Conservation (phyloP, 805 yeast genomes). For the Metschnikowia shivogae region DNA sequence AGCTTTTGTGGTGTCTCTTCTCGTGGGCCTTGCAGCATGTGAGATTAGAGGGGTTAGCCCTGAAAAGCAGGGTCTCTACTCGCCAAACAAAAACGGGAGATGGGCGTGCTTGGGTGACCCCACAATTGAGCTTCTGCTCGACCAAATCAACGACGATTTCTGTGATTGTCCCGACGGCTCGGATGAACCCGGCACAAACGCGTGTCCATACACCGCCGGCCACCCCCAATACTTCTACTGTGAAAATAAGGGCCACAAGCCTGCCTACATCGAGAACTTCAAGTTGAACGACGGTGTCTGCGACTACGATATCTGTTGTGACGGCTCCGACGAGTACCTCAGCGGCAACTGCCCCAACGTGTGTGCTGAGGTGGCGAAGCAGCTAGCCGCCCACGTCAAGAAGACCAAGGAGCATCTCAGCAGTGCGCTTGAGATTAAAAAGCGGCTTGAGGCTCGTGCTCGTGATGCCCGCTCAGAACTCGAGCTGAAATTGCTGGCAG, state of each 20-base stretch:
- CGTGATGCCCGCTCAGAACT: slow-evolving; percentile 14
- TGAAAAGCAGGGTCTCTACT: slow-evolving; percentile 41
- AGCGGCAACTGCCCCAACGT: slow-evolving; percentile 48
- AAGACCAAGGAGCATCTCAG: slow-evolving; percentile 7
- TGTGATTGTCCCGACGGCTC: slow-evolving; percentile 98
- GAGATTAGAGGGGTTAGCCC: slow-evolving; percentile 36
- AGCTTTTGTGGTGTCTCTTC: background rate
- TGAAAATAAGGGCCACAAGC: slow-evolving; percentile 64
- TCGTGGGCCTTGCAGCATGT: slow-evolving; percentile 2
- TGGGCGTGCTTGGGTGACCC: slow-evolving; percentile 75
- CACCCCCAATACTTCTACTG: slow-evolving; percentile 58
- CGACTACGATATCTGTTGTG: slow-evolving; percentile 87
- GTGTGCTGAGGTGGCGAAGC: slow-evolving; percentile 48
- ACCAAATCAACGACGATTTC: slow-evolving; percentile 77
- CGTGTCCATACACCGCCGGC: slow-evolving; percentile 48
- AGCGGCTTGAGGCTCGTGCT: slow-evolving; percentile 23
- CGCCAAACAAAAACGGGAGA: slow-evolving; percentile 44
- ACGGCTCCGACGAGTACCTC: slow-evolving; percentile 82
- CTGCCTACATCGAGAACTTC: slow-evolving; percentile 58
- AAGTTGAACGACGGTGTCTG: slow-evolving; percentile 88
- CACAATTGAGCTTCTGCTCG: slow-evolving; percentile 52
- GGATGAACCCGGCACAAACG: slow-evolving; percentile 94
- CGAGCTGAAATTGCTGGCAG: slow-evolving; percentile 3
- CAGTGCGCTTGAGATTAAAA: slow-evolving; percentile 27
- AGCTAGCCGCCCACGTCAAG: slow-evolving; percentile 20